Evolutionary conservation across 768 basidiomycete species (phyloP), one percentile per base, ranked within the genome.

Genomic region (Collybia sordida): DNA sequence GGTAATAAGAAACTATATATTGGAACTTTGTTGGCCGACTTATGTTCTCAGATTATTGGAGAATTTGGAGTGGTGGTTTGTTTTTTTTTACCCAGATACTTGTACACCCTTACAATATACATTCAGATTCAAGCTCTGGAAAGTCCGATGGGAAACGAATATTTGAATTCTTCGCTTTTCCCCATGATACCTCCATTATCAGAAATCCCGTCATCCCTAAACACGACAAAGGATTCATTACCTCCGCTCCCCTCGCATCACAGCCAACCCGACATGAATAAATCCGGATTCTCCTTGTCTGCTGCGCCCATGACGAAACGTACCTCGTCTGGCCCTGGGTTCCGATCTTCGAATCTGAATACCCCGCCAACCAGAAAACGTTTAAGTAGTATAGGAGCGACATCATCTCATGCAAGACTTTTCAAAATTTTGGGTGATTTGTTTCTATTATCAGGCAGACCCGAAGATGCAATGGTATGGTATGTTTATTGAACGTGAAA

Each of bases 391-490:
- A 74, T 85, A 57, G 82, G 86, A 15, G 79, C 81, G 2, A 81
- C 85, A 12, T 88, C 89, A 7, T 88, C 90, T 2, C 89, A 89
- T 67, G 96, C 88, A 21, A 75, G 96, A 49, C 75, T 96, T 31
- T 89, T 84, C 67, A 98, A 96, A 68, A 78, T 95, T 21, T 77
- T 92, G 12, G 96, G 85, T 0, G 93, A 98, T 65, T 79, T 97
- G 57, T 95, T 88, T 68, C 70, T 98, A 15, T 72, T 98, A 21
- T 80, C 92, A 6, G 96, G 97, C n/a, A 77, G 91, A 54, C 80
- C 83, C 31, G 82, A 84, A 42, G 94, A 98, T 60, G 88, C 96
- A 1, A 70, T 76, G 35, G 75, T 88, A 45, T 93, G 93, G 91
- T 94, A 69, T 45, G 73, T 65, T 42, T 12, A 11, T 45, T 6